A percentile compares a stretch with the other conserved stretches of the same genome.
Evolutionary conservation across 1,139 yeast species (phyloP).

Genomic region (Candida sanyaensis): DNA sequence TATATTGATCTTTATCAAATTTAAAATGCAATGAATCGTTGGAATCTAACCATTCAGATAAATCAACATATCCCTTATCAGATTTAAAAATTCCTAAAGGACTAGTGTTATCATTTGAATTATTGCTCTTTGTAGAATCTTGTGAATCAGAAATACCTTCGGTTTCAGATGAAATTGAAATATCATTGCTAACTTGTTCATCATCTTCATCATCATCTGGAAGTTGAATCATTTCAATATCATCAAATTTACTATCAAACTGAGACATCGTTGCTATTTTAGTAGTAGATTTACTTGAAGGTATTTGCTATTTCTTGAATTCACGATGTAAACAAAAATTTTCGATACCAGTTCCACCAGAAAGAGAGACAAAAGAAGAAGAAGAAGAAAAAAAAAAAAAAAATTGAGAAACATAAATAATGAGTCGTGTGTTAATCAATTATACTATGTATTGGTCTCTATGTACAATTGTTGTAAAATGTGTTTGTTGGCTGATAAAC

Average conservation of each 20-base stretch:
- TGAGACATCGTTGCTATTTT: constrained; percentile 6
- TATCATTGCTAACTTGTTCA: constrained; percentile 7
- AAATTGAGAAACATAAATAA: background rate
- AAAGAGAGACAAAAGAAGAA: background rate
- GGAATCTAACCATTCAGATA: constrained; percentile 41
- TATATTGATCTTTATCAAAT: constrained; percentile 29
- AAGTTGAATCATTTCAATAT: constrained; percentile 49
- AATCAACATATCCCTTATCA: constrained; percentile 20
- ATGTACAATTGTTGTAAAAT: background rate
- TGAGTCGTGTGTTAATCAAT: constrained; percentile 1
- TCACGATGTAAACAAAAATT: constrained; percentile 1
- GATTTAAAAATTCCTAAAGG: constrained; percentile 12
- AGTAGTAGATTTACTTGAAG: background rate
- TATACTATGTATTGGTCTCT: background rate
- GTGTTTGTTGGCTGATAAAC: background rate
- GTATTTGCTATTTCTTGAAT: background rate
- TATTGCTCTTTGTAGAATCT: constrained; percentile 10
- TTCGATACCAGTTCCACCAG: background rate
- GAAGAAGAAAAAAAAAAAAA: background rate
- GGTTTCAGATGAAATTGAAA: constrained; percentile 30
- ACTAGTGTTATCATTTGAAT: constrained; percentile 6
- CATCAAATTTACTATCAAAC: constrained; percentile 29
- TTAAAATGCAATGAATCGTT: constrained; percentile 30
- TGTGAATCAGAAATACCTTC: constrained; percentile 30
- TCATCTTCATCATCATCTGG: constrained; percentile 31